Evolutionary conservation across 1,284 basidiomycete genomes (phyloP), one percentile per base, ranked within the genome.

Genomic region (Exobasidium rhododendri): DNA sequence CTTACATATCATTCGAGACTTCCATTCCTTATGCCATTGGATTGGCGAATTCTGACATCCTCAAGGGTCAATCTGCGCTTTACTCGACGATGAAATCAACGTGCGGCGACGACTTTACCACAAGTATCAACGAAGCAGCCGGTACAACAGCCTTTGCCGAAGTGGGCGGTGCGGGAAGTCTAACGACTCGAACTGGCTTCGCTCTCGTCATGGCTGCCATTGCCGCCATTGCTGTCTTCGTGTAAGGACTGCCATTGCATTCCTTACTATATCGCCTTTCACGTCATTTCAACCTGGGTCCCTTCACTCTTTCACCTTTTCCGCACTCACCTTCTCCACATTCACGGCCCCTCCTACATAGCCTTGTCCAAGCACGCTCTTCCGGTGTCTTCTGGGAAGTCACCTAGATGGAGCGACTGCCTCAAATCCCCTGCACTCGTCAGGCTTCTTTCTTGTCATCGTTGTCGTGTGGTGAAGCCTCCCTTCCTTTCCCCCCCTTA

Each of bases 1-100:
- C 59, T 10, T 75, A 75, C 64, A 75, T 75, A 64, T 59, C 64
- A 52, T 75, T 75, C 26, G 74, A 75, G 52, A 69, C 70, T 13
- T 71, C 72, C 11, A 68, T 74, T 49, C 74, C 74, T 1, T 75
- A 75, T 61, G 72, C 67, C 24, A 74, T 75, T 58, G 74, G 74
- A 10, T 60, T 75, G 13, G 49, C 65, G 32, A 69, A 64, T 6
- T 71, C 69, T 2, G 53, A 63, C 24, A 67, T 67, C 32, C 55
- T 75, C 24, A 61, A 61, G 24, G 70, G 70, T 6, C 74, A 75
- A 64, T 66, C 63, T 49, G 67, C 61, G 26, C 63, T 75, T 20
- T 75, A 73, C 66, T 69, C 69, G 61, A 59, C 65, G 5, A 64
- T 62, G 30, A 64, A 73, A 69, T 59, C 51, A 13, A 54, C 58